Evolutionary conservation across 352 stramenopile species (phyloP), one percentile per base, ranked within the genome.

Genomic region (Pythium volutum): DNA sequence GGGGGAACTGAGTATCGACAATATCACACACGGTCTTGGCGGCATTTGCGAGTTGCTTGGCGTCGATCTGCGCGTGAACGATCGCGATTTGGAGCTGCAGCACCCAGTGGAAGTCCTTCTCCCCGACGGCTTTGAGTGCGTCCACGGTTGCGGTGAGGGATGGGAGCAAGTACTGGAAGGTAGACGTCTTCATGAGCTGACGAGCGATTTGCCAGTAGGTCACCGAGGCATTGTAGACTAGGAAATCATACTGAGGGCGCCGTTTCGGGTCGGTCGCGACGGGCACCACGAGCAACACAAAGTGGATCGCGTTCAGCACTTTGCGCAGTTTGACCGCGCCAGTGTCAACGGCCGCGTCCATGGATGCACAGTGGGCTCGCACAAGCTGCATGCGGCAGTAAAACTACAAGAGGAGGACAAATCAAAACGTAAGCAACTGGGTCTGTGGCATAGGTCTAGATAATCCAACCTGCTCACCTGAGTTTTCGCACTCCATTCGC

Each of bases 221-320:
- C 12, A 97, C 77, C 0, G 84, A 96, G 12, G 85, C 85, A 54
- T 97, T 97, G 84, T 97, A 97, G 52, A 97, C 76, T 16, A 97
- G 75, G 59, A 97, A 97, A 52, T 95, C 79, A 71, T 97, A 97
- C 12, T 68, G 63, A 12, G 81, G 79, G 0, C 86, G 79, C 8
- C 85, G 84, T 18, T 63, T 71, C 1, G 69, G 58, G 22, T 91
- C 74, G 2, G 71, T 77, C 18, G 87, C 87, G 23, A 97, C 79
- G 1, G 85, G 75, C 3, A 96, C 48, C 26, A 91, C 88, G 16
- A 80, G 62, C 31, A 94, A 57, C 15, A 97, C 67, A 50, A 83
- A 91, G 29, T 81, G 74, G 15, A 96, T 76, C 4, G 89, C 89
- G 42, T 94, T 78, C 3, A 92, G 66, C 41, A 92, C 71, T 51